Evolutionary conservation across 2,329 filamentous ascomycete species (phyloP).

Genomic region (Trichoderma koningii): DNA sequence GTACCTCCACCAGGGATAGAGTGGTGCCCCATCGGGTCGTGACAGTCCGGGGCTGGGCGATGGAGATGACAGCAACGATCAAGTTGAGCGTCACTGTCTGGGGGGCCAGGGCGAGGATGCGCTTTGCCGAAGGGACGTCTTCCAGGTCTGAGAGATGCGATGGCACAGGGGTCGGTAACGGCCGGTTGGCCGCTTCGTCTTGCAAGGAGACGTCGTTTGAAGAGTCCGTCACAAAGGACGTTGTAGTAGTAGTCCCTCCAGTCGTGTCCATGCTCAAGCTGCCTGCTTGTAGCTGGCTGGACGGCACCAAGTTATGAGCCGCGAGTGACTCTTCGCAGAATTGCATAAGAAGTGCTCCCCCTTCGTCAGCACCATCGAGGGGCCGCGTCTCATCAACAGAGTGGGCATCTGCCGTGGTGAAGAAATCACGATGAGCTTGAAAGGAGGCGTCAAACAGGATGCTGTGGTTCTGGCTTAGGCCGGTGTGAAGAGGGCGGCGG

Average conservation of each 20-base stretch:
- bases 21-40: constrained; percentile 64
- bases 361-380: constrained; percentile 37
- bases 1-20: constrained; percentile 70
- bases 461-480: constrained; percentile 54
- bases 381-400: constrained; percentile 25
- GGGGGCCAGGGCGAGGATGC: constrained; percentile 68
- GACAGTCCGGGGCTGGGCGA: constrained; percentile 67
- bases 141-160: constrained; percentile 57
- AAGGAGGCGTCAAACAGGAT: constrained; percentile 35
- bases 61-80: constrained; percentile 75
- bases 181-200: constrained; percentile 29
- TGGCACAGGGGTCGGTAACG: constrained; percentile 35
- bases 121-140: constrained; percentile 67
- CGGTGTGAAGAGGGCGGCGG: constrained; percentile 50
- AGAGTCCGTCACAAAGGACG: constrained; percentile 31
- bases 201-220: constrained; percentile 29
- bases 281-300: constrained; percentile 62
- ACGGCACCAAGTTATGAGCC: constrained; percentile 65
- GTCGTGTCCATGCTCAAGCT: constrained; percentile 32
- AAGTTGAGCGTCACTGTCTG: constrained; percentile 82
- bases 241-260: constrained; percentile 15
- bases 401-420: constrained; percentile 49
- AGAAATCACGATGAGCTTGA: constrained; percentile 47
- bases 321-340: constrained; percentile 81
- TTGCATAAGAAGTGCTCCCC: constrained; percentile 52